Evolutionary conservation across 2,329 filamentous ascomycete species (phyloP).

Genomic region (Ploettnerulaceae sp.): DNA sequence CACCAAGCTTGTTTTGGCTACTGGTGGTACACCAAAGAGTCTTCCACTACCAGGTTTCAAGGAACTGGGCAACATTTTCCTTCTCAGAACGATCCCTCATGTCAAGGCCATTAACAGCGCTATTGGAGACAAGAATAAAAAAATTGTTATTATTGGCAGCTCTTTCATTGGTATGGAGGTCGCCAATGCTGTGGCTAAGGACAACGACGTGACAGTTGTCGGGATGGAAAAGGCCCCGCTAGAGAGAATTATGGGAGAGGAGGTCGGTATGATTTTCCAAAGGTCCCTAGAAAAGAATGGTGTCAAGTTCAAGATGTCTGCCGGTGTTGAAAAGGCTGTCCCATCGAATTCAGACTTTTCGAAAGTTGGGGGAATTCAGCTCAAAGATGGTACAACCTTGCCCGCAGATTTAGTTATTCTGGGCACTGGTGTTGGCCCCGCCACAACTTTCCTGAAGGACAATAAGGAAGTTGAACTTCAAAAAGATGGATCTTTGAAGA

Average conservation of each 20-base stretch:
- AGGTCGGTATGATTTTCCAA: constrained; percentile 78
- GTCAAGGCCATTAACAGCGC: constrained; percentile 72
- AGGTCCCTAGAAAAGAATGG: constrained; percentile 77
- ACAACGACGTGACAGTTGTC: constrained; percentile 79
- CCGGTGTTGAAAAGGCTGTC: constrained; percentile 76
- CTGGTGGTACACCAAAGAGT: constrained; percentile 70
- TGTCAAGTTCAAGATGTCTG: constrained; percentile 80
- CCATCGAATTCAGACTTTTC: constrained; percentile 62
- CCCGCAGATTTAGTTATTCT: constrained; percentile 87
- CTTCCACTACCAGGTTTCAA: constrained; percentile 84
- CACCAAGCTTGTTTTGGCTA: constrained; percentile 84
- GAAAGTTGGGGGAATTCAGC: constrained; percentile 71
- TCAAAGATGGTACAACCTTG: constrained; percentile 82
- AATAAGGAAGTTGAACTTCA: constrained; percentile 68
- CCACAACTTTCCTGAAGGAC: constrained; percentile 74
- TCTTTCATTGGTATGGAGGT: constrained; percentile 99
- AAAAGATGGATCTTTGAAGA: constrained; percentile 78
- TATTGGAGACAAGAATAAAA: constrained; percentile 80
- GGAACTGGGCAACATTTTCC: constrained; percentile 80
- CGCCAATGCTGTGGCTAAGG: constrained; percentile 74
- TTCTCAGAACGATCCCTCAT: constrained; percentile 72
- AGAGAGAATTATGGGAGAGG: constrained; percentile 75
- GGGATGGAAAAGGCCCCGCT: constrained; percentile 85
- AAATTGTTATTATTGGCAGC: constrained; percentile 85
- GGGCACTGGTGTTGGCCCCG: constrained; percentile 81